A percentile compares a stretch with the other conserved stretches of the same genome.
Evolutionary conservation across 352 stramenopile genomes (phyloP).

Genomic region (Pythium volutum): DNA sequence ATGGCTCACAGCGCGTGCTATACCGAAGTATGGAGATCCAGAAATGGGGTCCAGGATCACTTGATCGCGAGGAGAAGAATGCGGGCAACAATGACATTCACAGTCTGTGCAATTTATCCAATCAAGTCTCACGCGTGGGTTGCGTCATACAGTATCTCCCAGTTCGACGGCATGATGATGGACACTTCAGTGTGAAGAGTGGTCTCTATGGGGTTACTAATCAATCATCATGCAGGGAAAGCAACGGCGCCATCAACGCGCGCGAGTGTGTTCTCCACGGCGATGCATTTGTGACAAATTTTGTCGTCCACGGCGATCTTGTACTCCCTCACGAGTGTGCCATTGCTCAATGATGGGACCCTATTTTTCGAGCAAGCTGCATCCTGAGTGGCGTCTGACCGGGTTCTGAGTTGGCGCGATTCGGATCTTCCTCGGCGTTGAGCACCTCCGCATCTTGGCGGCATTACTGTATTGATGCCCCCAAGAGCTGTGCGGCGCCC

Average conservation of each 20-base stretch:
- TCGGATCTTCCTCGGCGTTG: neutral
- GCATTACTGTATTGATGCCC: neutral
- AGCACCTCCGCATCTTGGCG: neutral
- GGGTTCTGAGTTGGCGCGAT: neutral
- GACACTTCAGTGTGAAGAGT: neutral
- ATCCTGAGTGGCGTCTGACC: neutral
- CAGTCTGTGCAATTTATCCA: conserved; percentile 3
- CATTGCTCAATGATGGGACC: neutral
- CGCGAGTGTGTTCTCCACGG: too few species aligned
- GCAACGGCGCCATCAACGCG: neutral
- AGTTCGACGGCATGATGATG: neutral
- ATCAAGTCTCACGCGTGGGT: neutral
- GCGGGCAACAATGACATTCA: too few species aligned
- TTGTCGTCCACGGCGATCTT: neutral
- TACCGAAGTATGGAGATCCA: neutral
- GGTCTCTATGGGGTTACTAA: neutral
- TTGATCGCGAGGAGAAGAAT: neutral
- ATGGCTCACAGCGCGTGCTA: neutral
- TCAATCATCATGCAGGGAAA: neutral
- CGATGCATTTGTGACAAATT: neutral
- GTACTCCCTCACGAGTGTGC: neutral
- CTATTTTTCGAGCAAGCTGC: neutral
- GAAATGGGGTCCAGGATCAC: neutral
- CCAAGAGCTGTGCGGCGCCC: neutral
- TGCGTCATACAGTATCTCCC: conserved; percentile 4